Evolutionary conservation across 1,139 yeast species (phyloP).

Genomic region (Debaryomycetaceae sp.): DNA sequence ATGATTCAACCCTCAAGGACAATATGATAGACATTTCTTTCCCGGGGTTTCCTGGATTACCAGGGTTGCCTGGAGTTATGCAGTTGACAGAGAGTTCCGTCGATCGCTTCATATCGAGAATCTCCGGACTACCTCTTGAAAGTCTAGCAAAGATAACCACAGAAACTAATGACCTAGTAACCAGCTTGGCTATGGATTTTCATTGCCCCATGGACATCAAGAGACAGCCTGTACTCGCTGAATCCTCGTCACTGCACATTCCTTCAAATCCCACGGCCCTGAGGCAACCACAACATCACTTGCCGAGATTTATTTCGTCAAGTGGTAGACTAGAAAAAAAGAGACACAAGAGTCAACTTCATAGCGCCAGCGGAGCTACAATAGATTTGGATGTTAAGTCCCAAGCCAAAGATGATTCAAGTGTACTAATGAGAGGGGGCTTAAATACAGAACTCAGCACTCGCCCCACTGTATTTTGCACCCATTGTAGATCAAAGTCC

Average conservation of each 20-base stretch:
- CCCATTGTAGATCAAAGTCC: conserved; percentile 27
- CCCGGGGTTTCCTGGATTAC: neutral
- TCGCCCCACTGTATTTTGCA: conserved; percentile 16
- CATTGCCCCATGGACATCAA: neutral
- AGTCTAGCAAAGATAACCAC: neutral
- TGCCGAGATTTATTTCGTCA: neutral
- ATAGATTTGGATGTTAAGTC: conserved; percentile 10
- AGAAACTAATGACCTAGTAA: neutral
- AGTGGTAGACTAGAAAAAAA: conserved; percentile 5
- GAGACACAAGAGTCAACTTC: neutral
- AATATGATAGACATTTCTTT: neutral
- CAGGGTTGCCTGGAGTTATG: neutral
- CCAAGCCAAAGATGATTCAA: neutral
- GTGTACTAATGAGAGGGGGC: conserved; percentile 10
- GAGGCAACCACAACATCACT: neutral
- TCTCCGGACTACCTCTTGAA: neutral
- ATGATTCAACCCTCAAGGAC: neutral
- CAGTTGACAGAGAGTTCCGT: neutral
- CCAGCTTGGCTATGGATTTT: neutral
- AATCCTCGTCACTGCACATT: neutral
- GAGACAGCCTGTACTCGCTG: neutral
- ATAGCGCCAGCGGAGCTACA: conserved; percentile 10
- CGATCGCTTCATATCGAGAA: neutral
- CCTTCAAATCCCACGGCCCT: neutral
- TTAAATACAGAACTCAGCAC: conserved; percentile 17